A percentile compares a stretch with the other conserved stretches of the same genome.
phyloP scores from a whole-genome alignment of 345 rosid species.

The Nasturtium officinale region DNA sequence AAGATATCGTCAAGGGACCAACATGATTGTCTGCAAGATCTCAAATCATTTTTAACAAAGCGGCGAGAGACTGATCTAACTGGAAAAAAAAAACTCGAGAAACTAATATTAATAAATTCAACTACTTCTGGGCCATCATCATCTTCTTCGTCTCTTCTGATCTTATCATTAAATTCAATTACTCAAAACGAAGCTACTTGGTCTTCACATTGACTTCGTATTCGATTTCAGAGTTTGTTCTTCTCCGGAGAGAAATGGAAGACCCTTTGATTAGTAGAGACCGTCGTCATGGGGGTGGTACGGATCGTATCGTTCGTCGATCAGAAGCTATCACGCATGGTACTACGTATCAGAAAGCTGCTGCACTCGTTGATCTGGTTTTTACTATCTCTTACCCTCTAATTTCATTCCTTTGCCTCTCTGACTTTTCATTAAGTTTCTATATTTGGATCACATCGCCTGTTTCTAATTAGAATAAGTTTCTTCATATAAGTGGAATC shows the following conservation, averaged over 20 bases:
- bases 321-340: constrained; percentile 81
- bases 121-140: constrained; percentile 36
- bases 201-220: background rate
- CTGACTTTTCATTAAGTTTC: background rate
- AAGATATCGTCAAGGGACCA: background rate
- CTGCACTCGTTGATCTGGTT: constrained; percentile 98
- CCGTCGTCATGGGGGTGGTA: constrained; percentile 42
- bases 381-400: background rate
- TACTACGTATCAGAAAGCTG: constrained; percentile 83
- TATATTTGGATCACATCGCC: background rate
- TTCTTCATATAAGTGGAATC: background rate
- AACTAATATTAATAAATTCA: background rate
- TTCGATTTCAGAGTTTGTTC: constrained; percentile 17
- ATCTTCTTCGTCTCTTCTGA: background rate
- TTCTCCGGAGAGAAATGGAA: constrained; percentile 46
- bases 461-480: background rate
- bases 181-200: constrained; percentile 4
- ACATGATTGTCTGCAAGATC: constrained; percentile 40
- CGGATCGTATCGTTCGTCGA: constrained; percentile 53
- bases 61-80: constrained; percentile 11
- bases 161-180: constrained; percentile 15
- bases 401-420: constrained; percentile 2
- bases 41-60: constrained; percentile 9
- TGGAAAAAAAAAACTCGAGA: background rate
- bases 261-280: constrained; percentile 58